phyloP scores from a whole-genome alignment of 2,329 filamentous ascomycete genomes.

The Cladosporium sp. region DNA sequence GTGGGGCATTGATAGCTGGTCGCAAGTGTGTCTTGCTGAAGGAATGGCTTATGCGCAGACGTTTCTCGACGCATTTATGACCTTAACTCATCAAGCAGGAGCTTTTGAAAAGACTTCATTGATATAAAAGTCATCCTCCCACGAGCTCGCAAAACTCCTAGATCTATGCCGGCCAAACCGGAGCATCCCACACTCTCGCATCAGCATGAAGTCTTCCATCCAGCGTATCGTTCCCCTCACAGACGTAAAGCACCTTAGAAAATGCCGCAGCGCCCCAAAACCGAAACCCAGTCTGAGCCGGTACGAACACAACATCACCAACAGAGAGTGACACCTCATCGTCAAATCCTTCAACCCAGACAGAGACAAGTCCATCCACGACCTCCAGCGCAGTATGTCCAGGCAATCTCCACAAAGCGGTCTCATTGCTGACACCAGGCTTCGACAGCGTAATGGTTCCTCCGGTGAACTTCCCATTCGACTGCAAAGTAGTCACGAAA shows the following conservation, averaged over 20 bases:
- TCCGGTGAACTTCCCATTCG: constrained; percentile 40
- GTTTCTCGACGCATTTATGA: too few species aligned
- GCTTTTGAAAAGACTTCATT: too few species aligned
- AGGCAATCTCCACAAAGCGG: constrained; percentile 22
- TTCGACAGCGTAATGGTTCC: constrained; percentile 41
- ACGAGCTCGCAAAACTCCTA: too few species aligned
- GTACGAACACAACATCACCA: not conserved
- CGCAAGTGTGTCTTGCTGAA: too few species aligned
- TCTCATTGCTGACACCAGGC: constrained; percentile 18
- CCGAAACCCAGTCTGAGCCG: not conserved
- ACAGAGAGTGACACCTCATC: not conserved
- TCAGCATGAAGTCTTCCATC: not conserved
- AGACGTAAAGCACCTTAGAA: not conserved
- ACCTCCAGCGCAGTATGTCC: constrained; percentile 19
- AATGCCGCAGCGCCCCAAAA: not conserved
- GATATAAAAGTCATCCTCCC: too few species aligned
- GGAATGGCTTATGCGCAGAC: too few species aligned
- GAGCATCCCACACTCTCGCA: not conserved
- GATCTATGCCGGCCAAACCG: not conserved
- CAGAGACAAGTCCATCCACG: not conserved
- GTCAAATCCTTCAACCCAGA: not conserved
- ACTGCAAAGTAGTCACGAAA: constrained; percentile 39
- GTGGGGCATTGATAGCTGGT: too few species aligned
- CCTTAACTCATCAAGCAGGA: too few species aligned
- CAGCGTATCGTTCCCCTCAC: not conserved